A percentile compares a stretch with the other conserved stretches of the same genome.
These are phyloP conservation scores for Colletotrichum camelliae DNA, from an alignment of 2,329 filamentous ascomycete genomes.

Conservation along the genomic window DNA sequence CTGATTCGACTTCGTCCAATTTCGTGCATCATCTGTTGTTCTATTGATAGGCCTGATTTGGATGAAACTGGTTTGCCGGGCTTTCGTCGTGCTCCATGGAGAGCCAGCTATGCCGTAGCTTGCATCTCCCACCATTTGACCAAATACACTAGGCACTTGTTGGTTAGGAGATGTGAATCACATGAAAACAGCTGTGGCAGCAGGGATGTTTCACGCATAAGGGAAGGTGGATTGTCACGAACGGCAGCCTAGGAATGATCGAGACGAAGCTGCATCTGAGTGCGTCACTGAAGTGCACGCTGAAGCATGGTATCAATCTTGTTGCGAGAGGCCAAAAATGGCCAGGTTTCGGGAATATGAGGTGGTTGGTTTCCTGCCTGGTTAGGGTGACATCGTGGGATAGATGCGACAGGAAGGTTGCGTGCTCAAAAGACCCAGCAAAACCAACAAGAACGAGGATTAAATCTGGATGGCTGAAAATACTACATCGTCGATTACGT, in stretches of 20 bases:
- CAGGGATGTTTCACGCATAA: background rate
- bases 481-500: background rate
- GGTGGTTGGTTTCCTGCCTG: background rate
- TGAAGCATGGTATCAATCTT: background rate
- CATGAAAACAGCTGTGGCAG: rapidly evolving
- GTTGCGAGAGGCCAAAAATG: background rate
- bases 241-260: rapidly evolving
- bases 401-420: background rate
- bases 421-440: background rate
- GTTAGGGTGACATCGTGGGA: background rate
- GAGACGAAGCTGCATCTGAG: rapidly evolving
- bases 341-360: background rate
- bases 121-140: background rate
- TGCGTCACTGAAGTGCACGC: rapidly evolving
- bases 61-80: no score
- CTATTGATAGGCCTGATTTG: rapidly evolving
- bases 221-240: no score
- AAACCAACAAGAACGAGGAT: background rate
- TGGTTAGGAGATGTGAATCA: no score
- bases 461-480: background rate
- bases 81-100: no score
- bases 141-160: no score
- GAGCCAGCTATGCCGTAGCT: rapidly evolving
- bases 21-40: rapidly evolving
- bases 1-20: background rate